Evolutionary conservation across 2,329 filamentous ascomycete genomes (phyloP), one percentile per base, ranked within the genome.

Genomic region (Meredithiella fracta): DNA sequence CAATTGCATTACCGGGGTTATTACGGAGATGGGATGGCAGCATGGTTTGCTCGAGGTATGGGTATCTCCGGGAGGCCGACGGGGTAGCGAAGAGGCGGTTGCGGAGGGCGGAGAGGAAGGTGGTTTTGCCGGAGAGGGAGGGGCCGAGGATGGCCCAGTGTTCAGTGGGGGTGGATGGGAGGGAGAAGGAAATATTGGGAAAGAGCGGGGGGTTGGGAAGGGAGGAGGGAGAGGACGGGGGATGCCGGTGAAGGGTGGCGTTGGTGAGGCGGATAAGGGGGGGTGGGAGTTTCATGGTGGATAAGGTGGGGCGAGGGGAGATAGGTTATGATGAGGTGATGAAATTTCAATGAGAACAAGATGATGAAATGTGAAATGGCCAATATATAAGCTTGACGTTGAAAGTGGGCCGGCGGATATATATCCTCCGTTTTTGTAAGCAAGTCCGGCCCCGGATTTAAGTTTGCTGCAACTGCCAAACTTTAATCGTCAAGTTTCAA

Each of bases 131-230:
- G 1, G 82, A 78, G 1, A 85, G 78, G 0, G 85, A 89, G 0
- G 87, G 81, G 0, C 88, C 89, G 25, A 97, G 74, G 40, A 98
- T 73, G 40, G 86, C 85, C 90, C 90, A 97, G 65, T 87, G 79
- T 61, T 85, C 76, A 14, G 69, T 66, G 3, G 65, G 65, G 0
- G 68, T 67, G 3, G 82, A 80, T 0, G 83, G 78, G 0, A 97
- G 70, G 40, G 76, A 75, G 64, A 96, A 86, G 56, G 68, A 79
- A 61, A 96, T 66, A 55, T 80, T 72, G 3, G 76, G 73, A 65
- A 94, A 95, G 3, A 96, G 71, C 3, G 86, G 73, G 22, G 81
- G 82, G 65, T 92, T 91, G 17, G 73, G 69, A 59, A 73, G 68
- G 29, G 29, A 34, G 40, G 71, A 65, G 17, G 68, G 64, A 26